Evolutionary conservation across 148 eudicot genomes (phyloP), one percentile per base, ranked within the genome.

Genomic region (Oxyria digyna): DNA sequence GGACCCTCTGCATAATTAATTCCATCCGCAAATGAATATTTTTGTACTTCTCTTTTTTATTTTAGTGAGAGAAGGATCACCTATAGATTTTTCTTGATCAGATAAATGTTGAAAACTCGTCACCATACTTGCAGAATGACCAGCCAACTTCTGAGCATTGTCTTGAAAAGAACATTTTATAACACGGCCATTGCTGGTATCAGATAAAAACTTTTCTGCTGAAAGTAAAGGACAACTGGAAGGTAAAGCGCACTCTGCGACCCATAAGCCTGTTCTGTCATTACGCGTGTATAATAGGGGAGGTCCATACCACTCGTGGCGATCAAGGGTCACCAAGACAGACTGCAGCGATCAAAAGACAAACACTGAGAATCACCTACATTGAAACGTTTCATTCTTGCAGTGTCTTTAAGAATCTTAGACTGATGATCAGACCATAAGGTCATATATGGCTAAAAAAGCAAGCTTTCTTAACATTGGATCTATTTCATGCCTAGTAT

Each of bases 301-400:
- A 62, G 87, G 86, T 23, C 96, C 91, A 81, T 88, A 90, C 99
- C 99, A 94, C 74, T 88, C 98, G 74, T 90, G 99, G 55, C 96
- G 91, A 78, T 94, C 99, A 69, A 94, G 77, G 57, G 99, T 90
- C 75, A 94, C 89, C 74, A 94, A 87, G 75, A 90, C 99, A 59
- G 95, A 88, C 97, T 91, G 83, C 85, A 78, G 41, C 40, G 50
- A 52, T 69, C 69, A 65, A 42, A 68, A 71, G 13, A 13, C 38
- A 17, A 55, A 24, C 32, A 9, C 45, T 59, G 67, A 32, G 57
- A 50, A 23, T 54, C 12, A 54, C 13, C 31, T 54, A 21, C 32
- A 10, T 23, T 12, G 11, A 24, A 54, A 54, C 62, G 11, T 24
- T 54, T 54, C 14, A 3, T 10, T 23, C 17, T 52, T 12, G 21